Base-by-base conservation (phyloP, 768 basidiomycete genomes). In the Macrolepiota fuliginosa region DNA sequence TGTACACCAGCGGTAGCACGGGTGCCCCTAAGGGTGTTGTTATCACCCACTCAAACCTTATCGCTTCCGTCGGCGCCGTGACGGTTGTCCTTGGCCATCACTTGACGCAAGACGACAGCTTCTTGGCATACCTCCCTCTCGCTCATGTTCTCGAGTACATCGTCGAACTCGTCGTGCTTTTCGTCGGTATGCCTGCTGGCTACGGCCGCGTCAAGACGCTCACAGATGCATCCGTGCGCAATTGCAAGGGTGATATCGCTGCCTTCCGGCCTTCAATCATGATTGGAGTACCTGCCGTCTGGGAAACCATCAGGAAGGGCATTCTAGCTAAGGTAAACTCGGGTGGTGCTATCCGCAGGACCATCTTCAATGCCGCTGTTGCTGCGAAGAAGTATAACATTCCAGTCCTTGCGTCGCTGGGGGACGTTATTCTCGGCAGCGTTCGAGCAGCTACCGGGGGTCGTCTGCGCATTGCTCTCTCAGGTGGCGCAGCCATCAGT, bases 251-350 rank as follows among this genome's bases (percentile, higher is more conserved):
- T 53, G 96, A 98, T 71, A 86, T 99, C 68, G 79, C 81, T 56
- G 81, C 87, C 12, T 91, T 97, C 80, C 76, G 80, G 46, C 96
- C 96, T 5, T 82, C 87, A n/a, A 88, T 97, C 75, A 88, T 98
- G 84, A 85, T 93, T 56, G 96, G 94, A 56, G 96, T 98, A 1
- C 96, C 96, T 1, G 92, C 95, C 2, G 91, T 98, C 0, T 99
- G 94, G 94, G 96, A 99, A 75, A 89, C 86, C 58, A 98, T 98
- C 65, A 88, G 96, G 62, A 99, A 99, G 78, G 95, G 95, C 35
- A 96, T 99, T 70, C 69, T 94, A 10, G 72, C 81, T 62, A 94
- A 94, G 74, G 88, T 98, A 56, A 84, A 92, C 61, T 69, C 83
- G 2, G 76, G 87, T 1, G 89, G 92, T 9, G 45, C 74, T 0